These are phyloP conservation scores for Eleusine indica DNA, from an alignment of 176 grass and related monocot species.

Conservation along the genomic window DNA sequence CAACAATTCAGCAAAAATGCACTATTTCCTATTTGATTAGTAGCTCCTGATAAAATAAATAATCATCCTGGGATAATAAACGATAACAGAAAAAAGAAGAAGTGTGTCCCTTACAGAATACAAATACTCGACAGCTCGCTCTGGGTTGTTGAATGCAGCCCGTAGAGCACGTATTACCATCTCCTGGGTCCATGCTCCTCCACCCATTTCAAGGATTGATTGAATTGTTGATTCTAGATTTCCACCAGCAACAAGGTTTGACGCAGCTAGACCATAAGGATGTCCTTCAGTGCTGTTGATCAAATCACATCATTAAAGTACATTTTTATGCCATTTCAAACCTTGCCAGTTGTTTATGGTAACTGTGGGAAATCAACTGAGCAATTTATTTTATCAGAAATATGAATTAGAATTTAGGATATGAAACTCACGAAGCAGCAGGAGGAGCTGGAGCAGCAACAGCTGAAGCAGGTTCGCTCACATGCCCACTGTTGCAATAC, in stretches of 20 bases:
- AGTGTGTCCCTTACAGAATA: constrained; percentile 69
- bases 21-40: background rate
- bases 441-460: constrained; percentile 57
- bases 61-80: background rate
- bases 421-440: constrained; percentile 55
- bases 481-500: constrained; percentile 53
- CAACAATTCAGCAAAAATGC: background rate
- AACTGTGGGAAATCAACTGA: background rate
- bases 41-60: background rate
- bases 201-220: constrained; percentile 89
- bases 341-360: background rate
- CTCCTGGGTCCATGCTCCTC: constrained; percentile 79
- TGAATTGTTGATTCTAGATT: constrained; percentile 78
- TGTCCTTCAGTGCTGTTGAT: constrained; percentile 59
- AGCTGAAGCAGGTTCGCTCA: constrained; percentile 54
- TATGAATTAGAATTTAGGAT: constrained; percentile 8
- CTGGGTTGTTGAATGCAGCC: constrained; percentile 91
- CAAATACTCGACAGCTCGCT: constrained; percentile 90
- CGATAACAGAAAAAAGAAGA: background rate
- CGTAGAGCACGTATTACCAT: constrained; percentile 66
- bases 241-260: constrained; percentile 71
- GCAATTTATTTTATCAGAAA: background rate
- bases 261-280: constrained; percentile 69
- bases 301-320: constrained; percentile 23
- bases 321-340: background rate